These are phyloP conservation scores for Aspergillus mulundensis DNA, from an alignment of 495 filamentous ascomycete species.

Conservation along the genomic window DNA sequence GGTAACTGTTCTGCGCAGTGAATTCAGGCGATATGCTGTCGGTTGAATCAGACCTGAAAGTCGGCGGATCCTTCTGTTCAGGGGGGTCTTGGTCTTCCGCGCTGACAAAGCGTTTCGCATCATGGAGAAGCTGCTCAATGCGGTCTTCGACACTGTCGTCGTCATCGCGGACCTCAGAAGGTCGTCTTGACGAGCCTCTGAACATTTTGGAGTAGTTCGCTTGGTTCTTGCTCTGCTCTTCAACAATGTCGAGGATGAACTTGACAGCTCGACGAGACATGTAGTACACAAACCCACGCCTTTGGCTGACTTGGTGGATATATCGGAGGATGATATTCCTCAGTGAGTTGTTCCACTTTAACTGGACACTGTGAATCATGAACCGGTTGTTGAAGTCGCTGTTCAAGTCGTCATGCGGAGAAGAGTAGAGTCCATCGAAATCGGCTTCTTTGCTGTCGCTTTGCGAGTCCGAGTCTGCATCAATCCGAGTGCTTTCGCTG, in stretches of 20 bases:
- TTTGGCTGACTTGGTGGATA: constrained; percentile 93
- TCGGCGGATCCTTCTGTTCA: constrained; percentile 26
- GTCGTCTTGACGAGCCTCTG: constrained; percentile 19
- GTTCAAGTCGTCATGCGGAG: constrained; percentile 57
- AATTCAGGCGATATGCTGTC: constrained; percentile 84
- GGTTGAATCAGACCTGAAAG: constrained; percentile 48
- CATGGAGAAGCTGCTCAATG: constrained; percentile 80
- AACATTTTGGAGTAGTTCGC: constrained; percentile 41
- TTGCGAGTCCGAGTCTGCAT: constrained; percentile 44
- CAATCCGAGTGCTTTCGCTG: constrained; percentile 44
- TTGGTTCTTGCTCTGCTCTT: constrained; percentile 74
- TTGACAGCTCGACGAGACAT: constrained; percentile 93
- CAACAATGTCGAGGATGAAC: constrained; percentile 95
- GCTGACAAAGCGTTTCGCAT: constrained; percentile 77
- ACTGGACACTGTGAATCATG: constrained; percentile 92
- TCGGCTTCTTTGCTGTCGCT: constrained; percentile 39
- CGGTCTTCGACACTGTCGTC: constrained; percentile 72
- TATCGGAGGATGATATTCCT: constrained; percentile 96
- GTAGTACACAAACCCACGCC: constrained; percentile 96
- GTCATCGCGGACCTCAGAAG: constrained; percentile 42
- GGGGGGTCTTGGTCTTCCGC: constrained; percentile 55
- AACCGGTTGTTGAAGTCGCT: constrained; percentile 98
- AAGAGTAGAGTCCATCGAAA: constrained; percentile 38
- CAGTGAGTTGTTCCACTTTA: constrained; percentile 97
- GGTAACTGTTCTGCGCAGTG: constrained; percentile 88